Evolutionary conservation across 129 eudicot genomes (phyloP).

Genomic region (Ambrosia artemisiifolia): DNA sequence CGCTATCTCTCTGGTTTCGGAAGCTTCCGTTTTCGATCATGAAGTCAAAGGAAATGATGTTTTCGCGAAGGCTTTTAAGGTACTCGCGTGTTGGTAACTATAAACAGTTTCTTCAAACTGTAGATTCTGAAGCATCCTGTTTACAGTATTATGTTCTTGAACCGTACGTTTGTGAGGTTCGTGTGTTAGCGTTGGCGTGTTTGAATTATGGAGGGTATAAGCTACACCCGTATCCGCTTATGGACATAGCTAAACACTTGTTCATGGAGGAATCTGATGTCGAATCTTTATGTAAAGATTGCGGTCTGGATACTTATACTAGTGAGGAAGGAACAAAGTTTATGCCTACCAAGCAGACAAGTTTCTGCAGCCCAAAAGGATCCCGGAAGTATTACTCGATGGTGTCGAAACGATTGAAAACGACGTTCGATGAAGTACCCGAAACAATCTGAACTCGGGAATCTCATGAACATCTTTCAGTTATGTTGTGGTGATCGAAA

Average conservation of each 20-base stretch:
- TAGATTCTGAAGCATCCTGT: conserved; percentile 63
- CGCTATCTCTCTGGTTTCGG: conserved; percentile 75
- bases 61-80: conserved; percentile 67
- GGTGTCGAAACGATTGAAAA: conserved; percentile 44
- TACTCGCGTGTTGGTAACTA: conserved; percentile 68
- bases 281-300: conserved; percentile 60
- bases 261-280: conserved; percentile 64
- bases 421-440: conserved; percentile 24
- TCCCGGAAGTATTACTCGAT: conserved; percentile 39
- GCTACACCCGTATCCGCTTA: conserved; percentile 65
- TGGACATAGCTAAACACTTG: conserved; percentile 45
- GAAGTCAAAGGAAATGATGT: conserved; percentile 69
- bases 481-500: background rate
- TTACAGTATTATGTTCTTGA: conserved; percentile 69
- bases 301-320: conserved; percentile 56
- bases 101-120: conserved; percentile 47
- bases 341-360: conserved; percentile 65
- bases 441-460: background rate
- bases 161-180: conserved; percentile 69
- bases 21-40: conserved; percentile 44
- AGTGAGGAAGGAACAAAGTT: conserved; percentile 50
- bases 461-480: background rate
- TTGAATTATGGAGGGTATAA: conserved; percentile 76
- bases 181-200: conserved; percentile 59
- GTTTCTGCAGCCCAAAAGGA: conserved; percentile 44